Percentiles rank a stretch among this genome's conserved stretches.
phyloP scores from a whole-genome alignment of 75 land plant genomes.

The Sequoiadendron giganteum region DNA sequence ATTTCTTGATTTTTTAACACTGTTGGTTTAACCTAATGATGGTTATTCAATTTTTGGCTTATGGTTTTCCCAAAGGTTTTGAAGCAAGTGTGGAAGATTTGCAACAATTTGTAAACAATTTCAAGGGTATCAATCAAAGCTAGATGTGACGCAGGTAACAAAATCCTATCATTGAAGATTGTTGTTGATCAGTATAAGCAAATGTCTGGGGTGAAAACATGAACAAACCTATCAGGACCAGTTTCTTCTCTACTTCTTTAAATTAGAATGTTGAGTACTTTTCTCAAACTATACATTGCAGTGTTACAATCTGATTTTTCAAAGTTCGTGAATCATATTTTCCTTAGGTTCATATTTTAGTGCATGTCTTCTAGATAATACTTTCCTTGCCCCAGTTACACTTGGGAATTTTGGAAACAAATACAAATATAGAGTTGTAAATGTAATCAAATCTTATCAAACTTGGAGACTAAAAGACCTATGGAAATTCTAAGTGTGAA shows the following conservation, averaged over 20 bases:
- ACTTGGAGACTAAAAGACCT: too few species aligned
- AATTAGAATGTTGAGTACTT: neutral
- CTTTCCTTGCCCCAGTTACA: neutral
- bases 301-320: neutral
- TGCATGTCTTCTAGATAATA: neutral
- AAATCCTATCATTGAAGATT: neutral
- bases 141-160: neutral
- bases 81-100: constrained; percentile 5
- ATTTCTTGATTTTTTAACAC: neutral
- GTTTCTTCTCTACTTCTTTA: neutral
- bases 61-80: constrained; percentile 1
- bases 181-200: neutral
- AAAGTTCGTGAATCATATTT: neutral
- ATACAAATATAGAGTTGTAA: neutral
- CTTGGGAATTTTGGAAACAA: neutral
- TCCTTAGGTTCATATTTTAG: neutral
- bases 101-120: constrained; percentile 1
- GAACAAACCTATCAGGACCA: neutral
- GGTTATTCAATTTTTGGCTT: neutral
- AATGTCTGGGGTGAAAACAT: neutral
- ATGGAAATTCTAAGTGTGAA: too few species aligned
- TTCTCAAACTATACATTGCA: neutral
- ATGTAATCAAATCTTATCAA: too few species aligned
- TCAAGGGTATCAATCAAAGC: constrained; percentile 4
- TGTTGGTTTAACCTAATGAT: neutral